Percentiles rank a stretch among this genome's conserved stretches.
Evolutionary conservation across 768 basidiomycete genomes (phyloP).

Genomic region (Leccinum barrowsii): DNA sequence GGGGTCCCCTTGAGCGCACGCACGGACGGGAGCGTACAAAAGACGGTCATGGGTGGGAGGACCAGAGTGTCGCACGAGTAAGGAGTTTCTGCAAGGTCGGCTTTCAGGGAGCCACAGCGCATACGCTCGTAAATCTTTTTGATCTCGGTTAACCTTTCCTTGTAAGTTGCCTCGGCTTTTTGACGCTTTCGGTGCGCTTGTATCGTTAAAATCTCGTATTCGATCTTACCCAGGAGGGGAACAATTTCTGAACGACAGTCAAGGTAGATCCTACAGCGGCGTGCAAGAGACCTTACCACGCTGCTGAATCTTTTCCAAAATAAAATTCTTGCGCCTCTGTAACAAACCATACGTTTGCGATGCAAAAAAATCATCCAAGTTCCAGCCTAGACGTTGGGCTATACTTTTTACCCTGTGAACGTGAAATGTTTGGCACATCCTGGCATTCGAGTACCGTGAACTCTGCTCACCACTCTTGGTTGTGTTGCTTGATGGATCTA

Average conservation of each 20-base stretch:
- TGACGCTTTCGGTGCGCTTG: slow-evolving; percentile 27
- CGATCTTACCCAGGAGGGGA: slow-evolving; percentile 18
- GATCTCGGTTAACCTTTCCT: slow-evolving; percentile 33
- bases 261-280: background rate
- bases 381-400: slow-evolving; percentile 42
- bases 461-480: slow-evolving; percentile 16
- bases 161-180: slow-evolving; percentile 25
- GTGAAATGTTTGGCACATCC: background rate
- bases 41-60: slow-evolving; percentile 46
- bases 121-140: slow-evolving; percentile 45
- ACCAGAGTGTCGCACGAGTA: slow-evolving; percentile 5
- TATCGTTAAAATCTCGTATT: slow-evolving; percentile 28
- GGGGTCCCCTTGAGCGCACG: slow-evolving; percentile 30
- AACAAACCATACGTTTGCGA: slow-evolving; percentile 39
- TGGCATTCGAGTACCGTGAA: background rate
- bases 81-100: background rate
- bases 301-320: slow-evolving; percentile 37
- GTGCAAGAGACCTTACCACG: slow-evolving; percentile 32
- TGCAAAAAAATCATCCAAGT: slow-evolving; percentile 38
- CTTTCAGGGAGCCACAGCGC: slow-evolving; percentile 27
- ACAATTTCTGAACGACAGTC: slow-evolving; percentile 14
- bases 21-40: slow-evolving; percentile 48
- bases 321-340: slow-evolving; percentile 33
- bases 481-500: slow-evolving; percentile 2
- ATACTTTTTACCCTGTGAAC: slow-evolving; percentile 33